phyloP scores from a whole-genome alignment of 805 yeast species.

The Cyberlindnera suaveolens region DNA sequence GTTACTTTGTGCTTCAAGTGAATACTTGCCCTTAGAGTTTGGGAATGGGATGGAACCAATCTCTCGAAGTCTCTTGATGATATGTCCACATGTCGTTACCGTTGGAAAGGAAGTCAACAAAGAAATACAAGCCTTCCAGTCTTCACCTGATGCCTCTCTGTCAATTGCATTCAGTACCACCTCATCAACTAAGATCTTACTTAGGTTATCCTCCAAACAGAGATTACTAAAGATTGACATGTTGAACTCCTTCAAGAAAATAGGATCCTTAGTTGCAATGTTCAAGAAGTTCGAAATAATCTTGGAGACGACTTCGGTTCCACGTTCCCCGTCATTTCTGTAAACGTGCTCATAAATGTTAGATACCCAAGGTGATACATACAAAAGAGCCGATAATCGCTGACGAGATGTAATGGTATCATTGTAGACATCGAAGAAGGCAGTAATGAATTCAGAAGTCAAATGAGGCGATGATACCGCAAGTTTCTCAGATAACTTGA shows the following conservation, averaged over 20 bases:
- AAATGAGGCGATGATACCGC: slow-evolving; percentile 50
- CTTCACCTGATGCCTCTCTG: slow-evolving; percentile 67
- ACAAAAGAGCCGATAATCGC: slow-evolving; percentile 28
- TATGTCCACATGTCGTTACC: slow-evolving; percentile 61
- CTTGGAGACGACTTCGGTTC: slow-evolving; percentile 54
- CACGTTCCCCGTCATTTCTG: slow-evolving; percentile 46
- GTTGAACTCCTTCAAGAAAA: slow-evolving; percentile 46
- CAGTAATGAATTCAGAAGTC: slow-evolving; percentile 48
- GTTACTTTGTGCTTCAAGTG: slow-evolving; percentile 45
- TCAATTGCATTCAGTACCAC: slow-evolving; percentile 69
- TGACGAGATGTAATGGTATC: slow-evolving; percentile 29
- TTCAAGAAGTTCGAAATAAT: slow-evolving; percentile 57
- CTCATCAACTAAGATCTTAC: slow-evolving; percentile 60
- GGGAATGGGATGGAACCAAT: slow-evolving; percentile 47
- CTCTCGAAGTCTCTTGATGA: slow-evolving; percentile 49
- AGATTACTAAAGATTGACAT: slow-evolving; percentile 63
- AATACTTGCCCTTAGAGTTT: slow-evolving; percentile 32
- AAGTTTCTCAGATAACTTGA: slow-evolving; percentile 49
- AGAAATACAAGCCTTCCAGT: slow-evolving; percentile 57
- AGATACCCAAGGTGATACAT: slow-evolving; percentile 69
- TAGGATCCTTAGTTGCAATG: slow-evolving; percentile 44
- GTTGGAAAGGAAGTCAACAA: slow-evolving; percentile 64
- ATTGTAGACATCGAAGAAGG: slow-evolving; percentile 47
- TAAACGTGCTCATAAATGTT: slow-evolving; percentile 57
- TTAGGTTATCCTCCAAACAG: slow-evolving; percentile 54